Percentiles rank a stretch among this genome's conserved stretches.
Conservation (phyloP, 352 stramenopile species). For the Globisporangium orthogonon region DNA sequence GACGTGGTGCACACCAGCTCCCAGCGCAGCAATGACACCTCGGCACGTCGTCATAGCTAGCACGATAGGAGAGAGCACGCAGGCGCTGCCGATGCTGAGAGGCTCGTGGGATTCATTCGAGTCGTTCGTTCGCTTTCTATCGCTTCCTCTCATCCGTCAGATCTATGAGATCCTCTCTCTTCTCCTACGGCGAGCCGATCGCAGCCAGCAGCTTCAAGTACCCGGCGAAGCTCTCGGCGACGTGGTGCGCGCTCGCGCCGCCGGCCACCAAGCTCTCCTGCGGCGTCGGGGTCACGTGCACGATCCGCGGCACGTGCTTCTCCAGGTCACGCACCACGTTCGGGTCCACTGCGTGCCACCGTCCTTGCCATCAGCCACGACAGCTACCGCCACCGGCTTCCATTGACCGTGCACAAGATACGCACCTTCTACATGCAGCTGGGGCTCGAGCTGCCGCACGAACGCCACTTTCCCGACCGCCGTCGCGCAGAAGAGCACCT, state of each 20-base stretch:
- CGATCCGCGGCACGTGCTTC: constrained; percentile 69
- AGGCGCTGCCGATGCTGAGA: not conserved
- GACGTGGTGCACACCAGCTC: constrained; percentile 17
- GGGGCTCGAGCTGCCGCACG: constrained; percentile 82
- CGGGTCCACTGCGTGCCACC: constrained; percentile 31
- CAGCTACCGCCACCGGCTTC: too few relatives aligned
- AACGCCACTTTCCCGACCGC: constrained; percentile 75
- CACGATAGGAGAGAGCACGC: too few relatives aligned
- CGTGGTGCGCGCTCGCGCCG: constrained; percentile 42
- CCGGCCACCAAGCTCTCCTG: constrained; percentile 13
- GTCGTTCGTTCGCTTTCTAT: not conserved
- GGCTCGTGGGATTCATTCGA: not conserved
- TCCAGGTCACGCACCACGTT: constrained; percentile 54
- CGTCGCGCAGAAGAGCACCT: constrained; percentile 81
- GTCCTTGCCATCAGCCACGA: not conserved
- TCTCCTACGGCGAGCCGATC: constrained; percentile 7
- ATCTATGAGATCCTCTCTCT: not conserved
- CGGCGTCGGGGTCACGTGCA: constrained; percentile 39
- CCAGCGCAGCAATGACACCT: constrained; percentile 7
- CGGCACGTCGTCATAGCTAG: constrained; percentile 1
- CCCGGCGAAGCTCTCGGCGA: constrained; percentile 50
- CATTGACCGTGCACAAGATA: not conserved
- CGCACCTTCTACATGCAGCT: constrained; percentile 77
- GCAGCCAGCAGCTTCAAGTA: constrained; percentile 64
- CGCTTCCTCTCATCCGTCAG: not conserved